Base-by-base conservation (phyloP, 108 stramenopile species). In the Tribonema minus region DNA sequence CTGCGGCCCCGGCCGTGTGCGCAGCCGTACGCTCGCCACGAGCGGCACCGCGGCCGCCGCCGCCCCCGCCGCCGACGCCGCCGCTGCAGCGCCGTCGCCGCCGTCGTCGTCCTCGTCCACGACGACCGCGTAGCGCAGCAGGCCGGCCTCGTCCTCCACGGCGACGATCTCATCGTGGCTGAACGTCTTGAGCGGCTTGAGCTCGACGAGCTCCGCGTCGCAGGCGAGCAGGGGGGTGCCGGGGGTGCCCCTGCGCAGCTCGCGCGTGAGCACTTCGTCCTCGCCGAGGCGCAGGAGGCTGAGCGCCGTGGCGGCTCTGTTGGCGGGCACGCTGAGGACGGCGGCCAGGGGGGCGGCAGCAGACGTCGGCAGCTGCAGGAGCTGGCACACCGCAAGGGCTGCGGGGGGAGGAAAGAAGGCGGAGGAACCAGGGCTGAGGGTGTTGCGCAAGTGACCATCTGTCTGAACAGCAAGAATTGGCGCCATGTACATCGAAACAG, bases 101-200 rank as follows among this genome's bases (percentile, higher is more conserved):
- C n/a, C n/a, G n/a, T n/a, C n/a, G n/a, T n/a, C n/a, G n/a, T n/a
- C n/a, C n/a, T n/a, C n/a, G n/a, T n/a, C n/a, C n/a, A n/a, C n/a
- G n/a, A n/a, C n/a, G n/a, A n/a, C n/a, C 39, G 39, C 39, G 39
- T 39, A 39, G 39, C 39, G 39, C 39, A 39, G 3, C 39, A 6
- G 39, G 9, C 39, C 39, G 39, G 6, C 39, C 7, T 39, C 39
- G 39, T 39, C 39, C 39, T 39, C 6, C 6, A 39, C 3, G 39
- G 39, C 39, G 6, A 39, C n/a, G n/a, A 73, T 61, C 63, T 73
- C 72, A 27, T 60, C 63, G 0, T 61, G 40, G 31, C 63, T 20
- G 30, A 63, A 64, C 41, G 41, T 39, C 72, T 64, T 73, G 32
- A 73, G 72, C 31, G 72, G 72, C 40, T 73, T 73, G 62, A 73